Conservation (phyloP, 1,284 basidiomycete genomes). For the Marasmius oreades region DNA sequence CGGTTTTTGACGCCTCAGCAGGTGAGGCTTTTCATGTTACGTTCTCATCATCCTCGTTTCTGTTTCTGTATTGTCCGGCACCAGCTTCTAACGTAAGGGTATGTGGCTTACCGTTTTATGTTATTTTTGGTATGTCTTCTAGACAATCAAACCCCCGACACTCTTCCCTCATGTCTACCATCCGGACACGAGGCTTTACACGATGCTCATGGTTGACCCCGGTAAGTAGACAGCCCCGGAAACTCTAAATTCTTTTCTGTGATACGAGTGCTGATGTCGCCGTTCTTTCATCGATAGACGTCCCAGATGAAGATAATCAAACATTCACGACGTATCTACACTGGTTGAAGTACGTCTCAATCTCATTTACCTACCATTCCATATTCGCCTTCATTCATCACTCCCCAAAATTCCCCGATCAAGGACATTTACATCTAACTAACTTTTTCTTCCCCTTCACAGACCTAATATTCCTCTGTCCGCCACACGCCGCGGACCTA, state of each 20-base stretch:
- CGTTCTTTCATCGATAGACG: conserved; percentile 45
- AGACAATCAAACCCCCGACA: conserved; percentile 63
- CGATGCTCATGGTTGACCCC: conserved; percentile 84
- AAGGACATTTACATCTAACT: neutral
- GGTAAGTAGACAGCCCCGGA: conserved; percentile 37
- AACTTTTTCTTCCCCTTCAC: conserved; percentile 10
- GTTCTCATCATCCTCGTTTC: neutral
- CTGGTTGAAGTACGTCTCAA: conserved; percentile 72
- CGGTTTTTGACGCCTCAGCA: conserved; percentile 60
- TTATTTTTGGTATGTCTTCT: conserved; percentile 4
- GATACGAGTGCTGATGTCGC: conserved; percentile 7
- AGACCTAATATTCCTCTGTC: conserved; percentile 83
- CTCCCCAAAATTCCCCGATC: neutral
- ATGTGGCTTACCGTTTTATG: conserved; percentile 7
- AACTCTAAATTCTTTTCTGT: neutral
- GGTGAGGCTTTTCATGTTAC: conserved; percentile 32
- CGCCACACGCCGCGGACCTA: conserved; percentile 43
- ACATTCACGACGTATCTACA: conserved; percentile 78
- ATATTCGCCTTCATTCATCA: neutral
- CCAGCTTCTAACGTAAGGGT: neutral
- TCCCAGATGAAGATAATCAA: conserved; percentile 66
- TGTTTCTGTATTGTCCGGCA: neutral
- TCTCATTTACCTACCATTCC: conserved; percentile 1
- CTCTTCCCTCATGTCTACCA: conserved; percentile 78
- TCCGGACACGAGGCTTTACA: conserved; percentile 80